Percentiles rank a stretch among this genome's conserved stretches.
Evolutionary conservation across 2,329 filamentous ascomycete species (phyloP).

Genomic region (Ophiostoma himal-ulmi): DNA sequence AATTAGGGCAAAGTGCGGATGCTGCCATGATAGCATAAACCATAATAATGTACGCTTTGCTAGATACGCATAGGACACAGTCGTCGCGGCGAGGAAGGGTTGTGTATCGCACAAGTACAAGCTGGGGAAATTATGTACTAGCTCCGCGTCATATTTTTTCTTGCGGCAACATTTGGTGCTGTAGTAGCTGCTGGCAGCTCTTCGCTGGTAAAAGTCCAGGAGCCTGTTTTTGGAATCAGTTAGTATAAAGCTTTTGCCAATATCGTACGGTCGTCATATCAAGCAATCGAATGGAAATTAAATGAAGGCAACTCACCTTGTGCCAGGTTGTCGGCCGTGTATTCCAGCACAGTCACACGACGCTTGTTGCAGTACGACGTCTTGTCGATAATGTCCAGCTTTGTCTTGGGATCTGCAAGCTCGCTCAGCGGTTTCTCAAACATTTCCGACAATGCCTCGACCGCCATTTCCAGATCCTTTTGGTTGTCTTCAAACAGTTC

Average conservation of each 20-base stretch:
- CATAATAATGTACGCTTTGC: neutral
- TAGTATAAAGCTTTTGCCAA: neutral
- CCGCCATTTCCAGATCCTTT: conserved; percentile 93
- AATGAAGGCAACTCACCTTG: conserved; percentile 55
- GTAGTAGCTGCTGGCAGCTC: neutral
- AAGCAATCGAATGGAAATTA: neutral
- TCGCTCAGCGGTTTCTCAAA: conserved; percentile 95
- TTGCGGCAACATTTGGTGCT: neutral
- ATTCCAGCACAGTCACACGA: conserved; percentile 79
- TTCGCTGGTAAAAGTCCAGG: conserved; percentile 7
- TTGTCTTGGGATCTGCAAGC: conserved; percentile 77
- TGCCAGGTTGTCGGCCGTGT: conserved; percentile 88
- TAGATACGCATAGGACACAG: neutral
- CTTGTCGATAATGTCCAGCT: conserved; percentile 98
- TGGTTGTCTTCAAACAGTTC: conserved; percentile 99
- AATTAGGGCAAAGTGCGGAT: neutral
- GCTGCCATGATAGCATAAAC: neutral
- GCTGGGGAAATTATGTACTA: neutral
- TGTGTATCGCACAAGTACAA: neutral
- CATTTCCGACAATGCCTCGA: conserved; percentile 96
- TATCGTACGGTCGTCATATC: neutral
- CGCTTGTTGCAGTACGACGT: conserved; percentile 94
- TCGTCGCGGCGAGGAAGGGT: neutral
- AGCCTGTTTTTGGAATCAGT: conserved; percentile 1
- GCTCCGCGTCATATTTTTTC: neutral